Evolutionary conservation across 2,329 filamentous ascomycete species (phyloP).

Genomic region (Pyricularia pennisetigena): DNA sequence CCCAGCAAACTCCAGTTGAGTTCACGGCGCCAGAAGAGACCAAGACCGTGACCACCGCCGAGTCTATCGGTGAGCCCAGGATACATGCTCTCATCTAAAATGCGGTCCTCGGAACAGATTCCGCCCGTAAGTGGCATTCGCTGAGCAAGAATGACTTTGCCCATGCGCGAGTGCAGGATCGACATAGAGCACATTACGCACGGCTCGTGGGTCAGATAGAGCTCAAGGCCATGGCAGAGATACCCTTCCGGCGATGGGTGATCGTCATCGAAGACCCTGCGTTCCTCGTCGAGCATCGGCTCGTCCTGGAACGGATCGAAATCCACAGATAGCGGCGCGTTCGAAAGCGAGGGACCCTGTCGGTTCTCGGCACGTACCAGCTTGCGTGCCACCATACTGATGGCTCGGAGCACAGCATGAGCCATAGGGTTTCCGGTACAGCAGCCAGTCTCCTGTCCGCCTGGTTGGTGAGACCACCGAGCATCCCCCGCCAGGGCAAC

Average conservation of each 20-base stretch:
- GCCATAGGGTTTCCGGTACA: constrained; percentile 63
- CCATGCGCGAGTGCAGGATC: constrained; percentile 86
- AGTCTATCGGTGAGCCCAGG: constrained; percentile 22
- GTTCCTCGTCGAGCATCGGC: constrained; percentile 59
- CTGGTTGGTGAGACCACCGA: constrained; percentile 50
- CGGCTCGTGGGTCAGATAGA: constrained; percentile 92
- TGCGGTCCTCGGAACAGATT: constrained; percentile 65
- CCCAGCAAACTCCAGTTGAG: constrained; percentile 79
- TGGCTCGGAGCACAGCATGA: constrained; percentile 67
- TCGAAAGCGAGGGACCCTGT: constrained; percentile 9
- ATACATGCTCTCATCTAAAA: constrained; percentile 24
- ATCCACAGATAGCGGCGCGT: constrained; percentile 29
- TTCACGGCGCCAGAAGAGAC: constrained; percentile 63
- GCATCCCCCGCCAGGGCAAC: constrained; percentile 71
- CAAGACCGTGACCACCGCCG: constrained; percentile 49
- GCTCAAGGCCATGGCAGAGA: constrained; percentile 84
- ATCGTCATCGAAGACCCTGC: constrained; percentile 49
- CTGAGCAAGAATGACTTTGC: constrained; percentile 69
- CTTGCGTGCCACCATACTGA: constrained; percentile 71
- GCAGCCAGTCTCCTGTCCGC: constrained; percentile 8
- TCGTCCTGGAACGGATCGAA: constrained; percentile 58
- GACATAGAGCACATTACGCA: constrained; percentile 98
- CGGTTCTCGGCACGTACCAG: constrained; percentile 45
- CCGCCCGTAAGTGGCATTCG: constrained; percentile 76
- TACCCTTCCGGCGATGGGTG: constrained; percentile 71